Base-by-base conservation (phyloP, 2,329 filamentous ascomycete species). In the Stagonosporopsis chrysanthemi region DNA sequence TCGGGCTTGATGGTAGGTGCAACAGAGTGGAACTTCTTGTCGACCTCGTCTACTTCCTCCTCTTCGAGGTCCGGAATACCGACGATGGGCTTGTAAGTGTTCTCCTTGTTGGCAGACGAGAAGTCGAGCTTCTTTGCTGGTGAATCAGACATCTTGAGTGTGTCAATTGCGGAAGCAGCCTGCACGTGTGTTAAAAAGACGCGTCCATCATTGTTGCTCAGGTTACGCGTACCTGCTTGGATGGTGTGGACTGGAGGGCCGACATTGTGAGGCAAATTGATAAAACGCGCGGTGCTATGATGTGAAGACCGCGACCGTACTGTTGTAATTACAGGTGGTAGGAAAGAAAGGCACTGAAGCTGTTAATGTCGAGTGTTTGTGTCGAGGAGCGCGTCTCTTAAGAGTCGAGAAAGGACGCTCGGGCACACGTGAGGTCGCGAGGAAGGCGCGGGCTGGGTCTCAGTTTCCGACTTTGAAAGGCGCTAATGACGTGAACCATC, bases 91-190 rank as follows among this genome's bases (percentile, higher is more conserved):
- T 83, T 79, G 68, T 88, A 86, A 66, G 85, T 83, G 81, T 96
- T 96, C 82, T 97, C 93, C 82, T 97, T 97, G 82, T 91, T 84
- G 57, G 83, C 83, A 52, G 64, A 64, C 65, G 84, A 80, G 77
- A 97, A 92, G 82, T 90, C 84, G 66, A 95, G 86, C 85, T 96
- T 96, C 89, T 97, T 97, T 64, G 90, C 81, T 42, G 93, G 92
- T 1, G 92, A 95, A 69, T 96, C 91, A 63, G 77, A 82, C 87
- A 97, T 96, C 81, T 94, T 96, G 78, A 98, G 85, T 69, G 86
- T 87, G 79, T 95, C 88, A 74, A 98, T 89, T 71, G 88, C 92
- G 73, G 91, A 88, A 72, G 92, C 90, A 82, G 90, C 90, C 94
- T 98, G 36, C 61, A 60, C 47, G 65, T 56, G 52, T 63, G 73